Base-by-base conservation (phyloP, 106 monocot genomes). In the Dendrobium catenatum region DNA sequence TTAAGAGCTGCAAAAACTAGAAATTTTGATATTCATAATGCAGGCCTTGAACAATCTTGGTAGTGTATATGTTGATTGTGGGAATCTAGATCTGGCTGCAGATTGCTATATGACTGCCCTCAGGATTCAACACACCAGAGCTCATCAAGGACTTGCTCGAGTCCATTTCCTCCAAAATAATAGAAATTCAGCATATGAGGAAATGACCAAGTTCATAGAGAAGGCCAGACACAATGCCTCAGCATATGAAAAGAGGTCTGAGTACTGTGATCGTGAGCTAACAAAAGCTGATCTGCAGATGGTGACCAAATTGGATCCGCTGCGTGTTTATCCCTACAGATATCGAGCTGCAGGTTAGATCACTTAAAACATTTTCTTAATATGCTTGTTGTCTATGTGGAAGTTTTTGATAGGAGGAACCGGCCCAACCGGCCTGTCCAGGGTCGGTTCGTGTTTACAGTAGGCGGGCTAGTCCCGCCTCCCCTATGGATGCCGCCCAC, bases 21-120 rank as follows among this genome's bases (percentile, higher is more conserved):
- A 42, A 74, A 76, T 19, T 76, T 27, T 73, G 6, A 46, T 49
- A 7, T 87, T 17, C 16, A 72, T 73, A 31, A 33, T 78, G 79
- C 88, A 99, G 98, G 98, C 98, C 10, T 87, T 99, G 82, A 99
- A 99, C 81, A 99, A 99, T 77, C 98, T 95, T 72, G 98, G 98
- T 22, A 94, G 95, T 77, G 95, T 99, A 1, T 99, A 99, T 84
- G 95, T 99, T 42, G 98, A 99, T 72, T 99, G 95, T 78, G 93
- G 86, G 58, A 99, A 99, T 51, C 83, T 95, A 37, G 98, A 99
- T 37, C 48, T 88, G 49, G 98, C 98, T 81, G 89, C 93, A 22
- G 95, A 95, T 72, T 99, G 98, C 83, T 99, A 99, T 85, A 89
- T 85, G 42, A 95, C 77, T 84, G 98, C 98, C 49, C 87, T 99